phyloP scores from a whole-genome alignment of 2,329 filamentous ascomycete species.

The Microdochium nivale region DNA sequence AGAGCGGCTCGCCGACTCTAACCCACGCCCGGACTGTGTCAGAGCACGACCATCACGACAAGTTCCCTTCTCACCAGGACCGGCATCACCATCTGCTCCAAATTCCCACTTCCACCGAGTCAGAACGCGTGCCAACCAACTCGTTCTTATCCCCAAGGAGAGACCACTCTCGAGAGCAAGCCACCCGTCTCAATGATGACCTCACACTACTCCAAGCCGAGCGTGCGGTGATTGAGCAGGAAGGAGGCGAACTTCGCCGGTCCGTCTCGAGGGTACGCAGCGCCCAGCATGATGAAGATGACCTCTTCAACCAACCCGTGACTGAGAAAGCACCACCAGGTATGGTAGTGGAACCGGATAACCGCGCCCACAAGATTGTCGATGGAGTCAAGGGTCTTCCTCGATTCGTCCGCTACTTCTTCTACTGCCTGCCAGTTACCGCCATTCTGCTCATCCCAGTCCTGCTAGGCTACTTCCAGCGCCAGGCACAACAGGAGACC shows the following conservation, averaged over 20 bases:
- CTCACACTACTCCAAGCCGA: conserved; percentile 21
- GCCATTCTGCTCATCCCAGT: conserved; percentile 59
- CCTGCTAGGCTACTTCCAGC: conserved; percentile 53
- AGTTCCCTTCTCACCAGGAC: conserved; percentile 1
- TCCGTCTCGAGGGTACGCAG: conserved; percentile 13
- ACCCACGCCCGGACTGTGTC: conserved; percentile 13
- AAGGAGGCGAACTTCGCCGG: conserved; percentile 11
- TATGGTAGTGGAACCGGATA: conserved; percentile 48
- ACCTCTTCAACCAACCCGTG: conserved; percentile 20
- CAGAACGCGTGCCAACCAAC: neutral
- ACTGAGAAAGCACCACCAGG: conserved; percentile 6
- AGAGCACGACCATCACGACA: conserved; percentile 7
- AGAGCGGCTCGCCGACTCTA: conserved; percentile 10
- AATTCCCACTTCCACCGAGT: neutral
- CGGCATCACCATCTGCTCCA: neutral
- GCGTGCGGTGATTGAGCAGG: conserved; percentile 15
- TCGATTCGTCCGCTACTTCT: conserved; percentile 62
- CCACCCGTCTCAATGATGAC: conserved; percentile 18
- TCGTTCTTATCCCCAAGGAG: conserved; percentile 10
- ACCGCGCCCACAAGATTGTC: conserved; percentile 53
- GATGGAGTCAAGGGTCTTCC: conserved; percentile 42
- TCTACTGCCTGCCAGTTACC: conserved; percentile 60
- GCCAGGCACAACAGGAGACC: conserved; percentile 23
- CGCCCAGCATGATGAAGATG: conserved; percentile 12
- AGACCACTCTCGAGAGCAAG: conserved; percentile 12